phyloP scores from a whole-genome alignment of 805 yeast species.

The Yarrowia sp. region DNA sequence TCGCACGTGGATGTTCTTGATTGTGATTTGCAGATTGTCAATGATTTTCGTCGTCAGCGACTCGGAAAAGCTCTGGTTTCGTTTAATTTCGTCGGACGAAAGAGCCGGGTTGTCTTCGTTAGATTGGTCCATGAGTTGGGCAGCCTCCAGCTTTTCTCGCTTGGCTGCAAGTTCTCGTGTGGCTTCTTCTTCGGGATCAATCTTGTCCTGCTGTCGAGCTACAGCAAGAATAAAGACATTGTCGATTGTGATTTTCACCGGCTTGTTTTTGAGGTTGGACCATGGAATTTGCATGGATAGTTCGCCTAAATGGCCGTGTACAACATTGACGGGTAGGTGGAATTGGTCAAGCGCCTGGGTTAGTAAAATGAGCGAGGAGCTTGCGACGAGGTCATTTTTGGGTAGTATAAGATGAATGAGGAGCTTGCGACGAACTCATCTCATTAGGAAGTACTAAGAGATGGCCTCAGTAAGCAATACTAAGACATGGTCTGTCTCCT shows the following conservation, averaged over 20 bases:
- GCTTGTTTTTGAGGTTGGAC: slow-evolving; percentile 89
- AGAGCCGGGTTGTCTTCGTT: slow-evolving; percentile 37
- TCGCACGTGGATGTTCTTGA: slow-evolving; percentile 84
- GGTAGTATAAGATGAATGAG: no score
- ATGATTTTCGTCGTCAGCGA: slow-evolving; percentile 82
- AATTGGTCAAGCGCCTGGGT: slow-evolving; percentile 70
- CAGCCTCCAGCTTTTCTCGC: slow-evolving; percentile 60
- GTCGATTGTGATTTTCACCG: slow-evolving; percentile 82
- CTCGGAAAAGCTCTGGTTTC: slow-evolving; percentile 81
- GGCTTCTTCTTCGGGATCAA: slow-evolving; percentile 58
- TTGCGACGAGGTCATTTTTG: no score
- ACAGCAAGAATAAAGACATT: slow-evolving; percentile 80
- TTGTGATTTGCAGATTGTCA: slow-evolving; percentile 87
- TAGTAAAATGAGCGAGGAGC: no score
- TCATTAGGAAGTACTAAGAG: no score
- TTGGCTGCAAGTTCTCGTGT: slow-evolving; percentile 64
- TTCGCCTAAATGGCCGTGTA: slow-evolving; percentile 86
- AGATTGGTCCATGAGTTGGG: slow-evolving; percentile 52
- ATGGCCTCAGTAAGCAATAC: no score
- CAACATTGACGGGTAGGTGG: slow-evolving; percentile 80
- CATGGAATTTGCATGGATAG: slow-evolving; percentile 91
- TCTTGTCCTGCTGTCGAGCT: slow-evolving; percentile 61
- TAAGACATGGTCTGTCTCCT: no score
- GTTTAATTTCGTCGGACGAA: slow-evolving; percentile 39
- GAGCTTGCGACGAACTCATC: no score